Evolutionary conservation across 2,329 filamentous ascomycete genomes (phyloP).

Genomic region (Fusarium goolgardi): DNA sequence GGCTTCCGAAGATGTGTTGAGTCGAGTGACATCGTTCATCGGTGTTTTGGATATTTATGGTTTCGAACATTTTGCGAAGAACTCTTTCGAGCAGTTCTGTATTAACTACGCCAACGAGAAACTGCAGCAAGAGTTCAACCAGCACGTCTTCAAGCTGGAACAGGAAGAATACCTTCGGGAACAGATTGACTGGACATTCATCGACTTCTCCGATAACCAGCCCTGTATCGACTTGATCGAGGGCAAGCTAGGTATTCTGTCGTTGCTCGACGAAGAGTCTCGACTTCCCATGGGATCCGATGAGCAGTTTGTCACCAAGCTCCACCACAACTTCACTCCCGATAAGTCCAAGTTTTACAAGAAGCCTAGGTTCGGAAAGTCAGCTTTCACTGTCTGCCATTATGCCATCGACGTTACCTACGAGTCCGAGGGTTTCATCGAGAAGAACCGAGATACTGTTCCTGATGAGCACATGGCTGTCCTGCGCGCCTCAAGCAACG

Average conservation of each 20-base stretch:
- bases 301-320: constrained; percentile 94
- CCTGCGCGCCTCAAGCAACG: constrained; percentile 83
- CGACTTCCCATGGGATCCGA: constrained; percentile 97
- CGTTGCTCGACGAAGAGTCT: constrained; percentile 94
- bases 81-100: constrained; percentile 99
- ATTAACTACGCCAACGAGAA: constrained; percentile 99
- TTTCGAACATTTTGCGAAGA: constrained; percentile 99
- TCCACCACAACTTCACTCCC: constrained; percentile 90
- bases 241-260: constrained; percentile 92
- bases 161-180: constrained; percentile 97
- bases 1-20: constrained; percentile 87
- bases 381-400: constrained; percentile 96
- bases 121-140: constrained; percentile 98
- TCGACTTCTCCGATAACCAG: constrained; percentile 99
- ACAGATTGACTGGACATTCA: constrained; percentile 99
- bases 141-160: constrained; percentile 98
- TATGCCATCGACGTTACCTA: constrained; percentile 99
- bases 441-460: constrained; percentile 99
- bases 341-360: constrained; percentile 98
- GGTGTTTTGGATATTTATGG: constrained; percentile 99
- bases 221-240: constrained; percentile 99
- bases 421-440: constrained; percentile 98
- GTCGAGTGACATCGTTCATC: constrained; percentile 88
- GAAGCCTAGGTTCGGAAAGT: constrained; percentile 97
- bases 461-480: constrained; percentile 98